Percentiles rank a stretch among this genome's conserved stretches.
phyloP scores from a whole-genome alignment of 2,329 filamentous ascomycete genomes.

The Elsinoe fawcettii region DNA sequence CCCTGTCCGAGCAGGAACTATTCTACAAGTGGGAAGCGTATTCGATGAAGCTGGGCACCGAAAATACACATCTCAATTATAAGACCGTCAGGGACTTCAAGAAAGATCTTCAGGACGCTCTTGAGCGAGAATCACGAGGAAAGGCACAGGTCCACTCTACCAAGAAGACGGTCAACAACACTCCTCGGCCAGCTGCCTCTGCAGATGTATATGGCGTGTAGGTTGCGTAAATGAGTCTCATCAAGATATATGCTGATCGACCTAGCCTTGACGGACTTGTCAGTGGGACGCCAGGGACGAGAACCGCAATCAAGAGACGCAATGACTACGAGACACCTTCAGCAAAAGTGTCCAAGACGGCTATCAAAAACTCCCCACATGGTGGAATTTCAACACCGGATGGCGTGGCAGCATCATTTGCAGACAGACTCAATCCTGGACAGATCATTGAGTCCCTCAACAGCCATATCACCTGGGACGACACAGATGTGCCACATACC shows the following conservation, averaged over 20 bases:
- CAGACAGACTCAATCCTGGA: constrained; percentile 68
- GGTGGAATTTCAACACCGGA: constrained; percentile 28
- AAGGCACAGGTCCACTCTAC: constrained; percentile 51
- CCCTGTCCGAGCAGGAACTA: constrained; percentile 72
- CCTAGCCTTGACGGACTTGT: constrained; percentile 42
- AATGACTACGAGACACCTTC: constrained; percentile 44
- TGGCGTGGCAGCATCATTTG: constrained; percentile 50
- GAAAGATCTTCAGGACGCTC: constrained; percentile 71
- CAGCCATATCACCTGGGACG: constrained; percentile 54
- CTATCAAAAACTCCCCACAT: constrained; percentile 45
- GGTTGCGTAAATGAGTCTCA: constrained; percentile 22
- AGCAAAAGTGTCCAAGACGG: constrained; percentile 37
- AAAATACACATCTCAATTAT: constrained; percentile 64
- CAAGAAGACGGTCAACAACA: constrained; percentile 50
- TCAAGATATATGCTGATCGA: neutral
- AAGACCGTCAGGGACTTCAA: constrained; percentile 71
- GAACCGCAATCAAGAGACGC: constrained; percentile 47
- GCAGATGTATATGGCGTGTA: constrained; percentile 79
- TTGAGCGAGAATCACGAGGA: constrained; percentile 68
- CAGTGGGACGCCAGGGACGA: constrained; percentile 36
- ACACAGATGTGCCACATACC: constrained; percentile 58
- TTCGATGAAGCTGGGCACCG: constrained; percentile 84
- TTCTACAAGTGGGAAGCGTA: constrained; percentile 99
- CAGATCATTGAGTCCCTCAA: constrained; percentile 81
- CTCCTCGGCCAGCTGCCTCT: constrained; percentile 39